phyloP scores from a whole-genome alignment of 2,329 filamentous ascomycete species.

The Sarocladium kiliense region DNA sequence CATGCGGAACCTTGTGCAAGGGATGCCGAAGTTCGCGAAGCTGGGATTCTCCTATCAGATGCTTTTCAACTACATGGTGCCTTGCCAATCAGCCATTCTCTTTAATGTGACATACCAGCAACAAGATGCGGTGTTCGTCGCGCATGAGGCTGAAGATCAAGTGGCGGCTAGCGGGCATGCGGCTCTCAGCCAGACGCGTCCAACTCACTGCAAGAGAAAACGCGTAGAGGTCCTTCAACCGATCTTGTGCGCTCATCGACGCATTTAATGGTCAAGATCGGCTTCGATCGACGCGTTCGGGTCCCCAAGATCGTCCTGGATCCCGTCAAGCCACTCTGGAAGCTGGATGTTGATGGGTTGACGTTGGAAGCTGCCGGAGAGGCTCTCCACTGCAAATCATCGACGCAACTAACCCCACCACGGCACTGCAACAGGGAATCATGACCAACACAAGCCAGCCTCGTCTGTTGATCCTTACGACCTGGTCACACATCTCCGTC shows the following conservation, averaged over 20 bases:
- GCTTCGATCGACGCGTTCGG: no score
- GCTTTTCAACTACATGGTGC: background rate
- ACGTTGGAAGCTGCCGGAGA: background rate
- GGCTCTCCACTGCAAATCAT: conserved; percentile 1
- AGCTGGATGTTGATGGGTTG: no score
- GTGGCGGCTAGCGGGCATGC: background rate
- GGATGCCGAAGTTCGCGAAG: background rate
- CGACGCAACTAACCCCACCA: background rate
- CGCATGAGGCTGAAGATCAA: background rate
- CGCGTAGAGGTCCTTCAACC: no score
- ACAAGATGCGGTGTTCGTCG: background rate
- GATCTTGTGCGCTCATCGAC: no score
- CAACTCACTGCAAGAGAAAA: no score
- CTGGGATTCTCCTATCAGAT: no score
- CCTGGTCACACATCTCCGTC: no score
- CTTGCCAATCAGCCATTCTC: background rate
- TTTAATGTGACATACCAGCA: background rate
- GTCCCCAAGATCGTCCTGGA: background rate
- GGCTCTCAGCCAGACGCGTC: no score
- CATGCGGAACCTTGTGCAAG: background rate
- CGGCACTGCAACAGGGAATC: background rate
- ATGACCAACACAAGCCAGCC: background rate
- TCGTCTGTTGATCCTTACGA: no score
- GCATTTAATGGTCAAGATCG: no score
- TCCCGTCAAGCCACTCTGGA: no score